phyloP scores from a whole-genome alignment of 768 basidiomycete genomes.

The Kwoniella botswanensis region DNA sequence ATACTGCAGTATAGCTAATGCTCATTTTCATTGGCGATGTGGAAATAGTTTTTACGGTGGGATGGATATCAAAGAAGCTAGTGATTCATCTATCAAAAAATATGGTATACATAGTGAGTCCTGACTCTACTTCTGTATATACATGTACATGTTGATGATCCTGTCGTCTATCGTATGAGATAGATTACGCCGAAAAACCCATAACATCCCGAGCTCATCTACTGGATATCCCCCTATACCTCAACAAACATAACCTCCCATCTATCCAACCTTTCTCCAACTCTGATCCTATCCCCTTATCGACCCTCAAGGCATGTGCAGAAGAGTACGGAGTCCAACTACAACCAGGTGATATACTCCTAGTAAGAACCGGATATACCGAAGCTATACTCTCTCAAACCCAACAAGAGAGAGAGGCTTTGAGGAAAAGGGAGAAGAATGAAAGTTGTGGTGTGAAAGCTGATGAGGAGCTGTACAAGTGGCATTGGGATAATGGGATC shows the following conservation, averaged over 20 bases:
- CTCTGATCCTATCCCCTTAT: constrained; percentile 23
- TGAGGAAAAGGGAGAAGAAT: constrained; percentile 13
- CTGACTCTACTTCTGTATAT: not conserved
- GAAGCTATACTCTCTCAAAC: constrained; percentile 23
- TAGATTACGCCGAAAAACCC: constrained; percentile 18
- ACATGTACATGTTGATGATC: not conserved
- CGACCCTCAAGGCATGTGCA: constrained; percentile 17
- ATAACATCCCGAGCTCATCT: constrained; percentile 36
- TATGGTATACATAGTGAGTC: constrained; percentile 40
- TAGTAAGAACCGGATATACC: constrained; percentile 36
- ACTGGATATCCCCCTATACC: constrained; percentile 36
- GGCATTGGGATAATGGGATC: constrained; percentile 43
- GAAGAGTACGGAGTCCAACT: too few species aligned
- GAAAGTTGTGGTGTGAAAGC: constrained; percentile 24
- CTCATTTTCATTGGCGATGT: not conserved
- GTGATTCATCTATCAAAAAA: constrained; percentile 14
- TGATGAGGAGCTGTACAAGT: constrained; percentile 28
- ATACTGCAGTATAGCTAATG: too few species aligned
- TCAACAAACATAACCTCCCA: constrained; percentile 23
- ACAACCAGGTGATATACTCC: constrained; percentile 37
- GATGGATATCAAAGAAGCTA: constrained; percentile 34
- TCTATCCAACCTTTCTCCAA: constrained; percentile 23
- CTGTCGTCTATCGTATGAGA: too few species aligned
- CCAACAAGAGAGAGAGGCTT: not conserved
- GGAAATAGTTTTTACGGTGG: constrained; percentile 30